These are phyloP conservation scores for Arthrobotrys sphaeroides DNA, from an alignment of 2,329 filamentous ascomycete genomes.

Conservation along the genomic window DNA sequence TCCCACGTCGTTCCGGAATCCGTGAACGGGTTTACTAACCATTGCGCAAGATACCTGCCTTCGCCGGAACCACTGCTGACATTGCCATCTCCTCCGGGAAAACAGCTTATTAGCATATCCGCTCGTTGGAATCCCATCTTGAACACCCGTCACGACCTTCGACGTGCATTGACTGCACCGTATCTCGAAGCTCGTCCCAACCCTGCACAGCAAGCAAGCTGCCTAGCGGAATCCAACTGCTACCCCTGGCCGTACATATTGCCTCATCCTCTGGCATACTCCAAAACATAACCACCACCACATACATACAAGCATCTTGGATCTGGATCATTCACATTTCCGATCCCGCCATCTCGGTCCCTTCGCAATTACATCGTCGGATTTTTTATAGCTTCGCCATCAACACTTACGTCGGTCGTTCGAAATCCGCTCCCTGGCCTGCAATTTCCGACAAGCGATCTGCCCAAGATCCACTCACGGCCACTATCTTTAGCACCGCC, in stretches of 20 bases:
- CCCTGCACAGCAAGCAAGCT: not conserved
- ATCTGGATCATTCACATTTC: not conserved
- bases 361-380: conserved; percentile 5
- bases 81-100: not conserved
- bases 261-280: not conserved
- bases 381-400: conserved; percentile 2
- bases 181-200: not conserved
- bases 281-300: not conserved
- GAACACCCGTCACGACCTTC: not conserved
- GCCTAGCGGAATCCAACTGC: conserved; percentile 1
- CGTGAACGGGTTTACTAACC: not conserved
- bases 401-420: conserved; percentile 21
- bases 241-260: not conserved
- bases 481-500: conserved; percentile 42
- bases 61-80: not conserved
- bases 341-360: not conserved
- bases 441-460: conserved; percentile 53
- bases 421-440: not conserved
- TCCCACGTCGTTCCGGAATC: conserved; percentile 8
- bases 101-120: conserved; percentile 2
- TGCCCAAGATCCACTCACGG: conserved; percentile 37
- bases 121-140: not conserved
- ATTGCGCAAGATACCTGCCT: no score
- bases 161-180: conserved; percentile 16
- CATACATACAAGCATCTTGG: not conserved